These are phyloP conservation scores for Colletotrichum salicis DNA, from an alignment of 2,329 filamentous ascomycete genomes.

Conservation along the genomic window DNA sequence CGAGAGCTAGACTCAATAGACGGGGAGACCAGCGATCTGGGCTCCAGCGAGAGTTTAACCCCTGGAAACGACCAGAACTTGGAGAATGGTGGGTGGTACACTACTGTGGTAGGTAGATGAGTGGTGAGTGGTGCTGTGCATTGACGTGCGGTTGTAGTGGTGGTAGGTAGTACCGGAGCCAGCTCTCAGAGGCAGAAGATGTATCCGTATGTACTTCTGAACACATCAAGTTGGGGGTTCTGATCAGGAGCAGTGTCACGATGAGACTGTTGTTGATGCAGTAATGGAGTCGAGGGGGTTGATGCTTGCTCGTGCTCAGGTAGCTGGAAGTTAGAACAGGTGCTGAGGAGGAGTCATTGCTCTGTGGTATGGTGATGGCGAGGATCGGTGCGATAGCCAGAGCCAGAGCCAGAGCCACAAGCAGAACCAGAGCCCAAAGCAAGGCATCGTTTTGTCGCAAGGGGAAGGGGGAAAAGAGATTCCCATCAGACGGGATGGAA, in stretches of 20 bases:
- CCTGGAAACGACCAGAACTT: conserved; percentile 20
- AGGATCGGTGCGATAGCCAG: not conserved
- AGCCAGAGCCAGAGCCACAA: not conserved
- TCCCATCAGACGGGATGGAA: conserved; percentile 17
- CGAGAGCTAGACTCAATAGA: conserved; percentile 2
- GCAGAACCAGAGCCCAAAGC: not conserved
- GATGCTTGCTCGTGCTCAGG: conserved; percentile 15
- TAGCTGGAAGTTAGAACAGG: not conserved
- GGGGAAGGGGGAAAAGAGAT: not conserved
- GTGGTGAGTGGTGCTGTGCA: not conserved
- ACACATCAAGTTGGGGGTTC: not conserved
- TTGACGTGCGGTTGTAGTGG: not conserved
- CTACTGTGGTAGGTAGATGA: no score
- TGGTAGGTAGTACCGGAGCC: not conserved
- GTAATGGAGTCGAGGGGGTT: not conserved
- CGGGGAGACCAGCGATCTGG: conserved; percentile 12
- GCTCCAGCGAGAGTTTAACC: conserved; percentile 26
- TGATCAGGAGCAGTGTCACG: conserved; percentile 9
- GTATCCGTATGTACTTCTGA: not conserved
- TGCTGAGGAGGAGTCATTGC: not conserved
- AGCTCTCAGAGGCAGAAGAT: not conserved
- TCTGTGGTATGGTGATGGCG: not conserved
- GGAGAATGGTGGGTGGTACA: not conserved
- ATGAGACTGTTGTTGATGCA: conserved; percentile 17
- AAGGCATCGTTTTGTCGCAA: conserved; percentile 1